Conservation (phyloP, 1,284 basidiomycete species). For the Cutaneotrichosporon sp. region DNA sequence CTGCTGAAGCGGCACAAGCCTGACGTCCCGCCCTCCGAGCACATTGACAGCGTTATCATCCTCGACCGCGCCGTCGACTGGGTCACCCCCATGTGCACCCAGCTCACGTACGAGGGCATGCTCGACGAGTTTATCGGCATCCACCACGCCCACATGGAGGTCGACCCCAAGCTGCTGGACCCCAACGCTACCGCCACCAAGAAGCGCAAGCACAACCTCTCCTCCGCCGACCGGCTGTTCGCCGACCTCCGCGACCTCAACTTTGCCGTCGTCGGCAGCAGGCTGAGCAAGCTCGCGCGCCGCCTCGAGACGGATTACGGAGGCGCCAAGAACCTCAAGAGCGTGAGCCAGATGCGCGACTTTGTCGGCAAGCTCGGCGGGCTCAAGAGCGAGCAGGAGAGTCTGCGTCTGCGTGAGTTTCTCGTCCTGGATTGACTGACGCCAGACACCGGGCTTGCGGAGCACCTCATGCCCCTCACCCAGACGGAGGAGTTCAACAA, state of each 20-base stretch:
- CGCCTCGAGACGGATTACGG: conserved; percentile 84
- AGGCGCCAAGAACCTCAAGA: conserved; percentile 61
- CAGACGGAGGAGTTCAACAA: conserved; percentile 87
- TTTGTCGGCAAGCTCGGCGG: conserved; percentile 94
- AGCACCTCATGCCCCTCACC: conserved; percentile 81
- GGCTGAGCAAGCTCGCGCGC: conserved; percentile 77
- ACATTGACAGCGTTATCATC: conserved; percentile 83
- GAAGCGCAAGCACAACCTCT: conserved; percentile 84
- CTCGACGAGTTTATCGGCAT: conserved; percentile 93
- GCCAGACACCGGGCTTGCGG: conserved; percentile 89
- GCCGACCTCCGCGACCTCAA: conserved; percentile 85
- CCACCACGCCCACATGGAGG: conserved; percentile 86
- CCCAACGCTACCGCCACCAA: conserved; percentile 59
- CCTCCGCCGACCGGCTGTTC: conserved; percentile 77
- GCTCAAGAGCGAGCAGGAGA: conserved; percentile 86
- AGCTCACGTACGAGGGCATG: conserved; percentile 95
- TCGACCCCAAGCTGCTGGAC: conserved; percentile 77
- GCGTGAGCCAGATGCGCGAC: conserved; percentile 86
- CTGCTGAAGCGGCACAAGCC: conserved; percentile 65
- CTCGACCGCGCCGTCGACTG: conserved; percentile 92
- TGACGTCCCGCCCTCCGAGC: conserved; percentile 51
- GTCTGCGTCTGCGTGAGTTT: conserved; percentile 76
- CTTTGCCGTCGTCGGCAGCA: conserved; percentile 87
- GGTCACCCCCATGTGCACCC: conserved; percentile 92
- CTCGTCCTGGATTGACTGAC: conserved; percentile 9